Conservation (phyloP, 2,329 filamentous ascomycete species). For the Teratosphaeria zuluensis region DNA sequence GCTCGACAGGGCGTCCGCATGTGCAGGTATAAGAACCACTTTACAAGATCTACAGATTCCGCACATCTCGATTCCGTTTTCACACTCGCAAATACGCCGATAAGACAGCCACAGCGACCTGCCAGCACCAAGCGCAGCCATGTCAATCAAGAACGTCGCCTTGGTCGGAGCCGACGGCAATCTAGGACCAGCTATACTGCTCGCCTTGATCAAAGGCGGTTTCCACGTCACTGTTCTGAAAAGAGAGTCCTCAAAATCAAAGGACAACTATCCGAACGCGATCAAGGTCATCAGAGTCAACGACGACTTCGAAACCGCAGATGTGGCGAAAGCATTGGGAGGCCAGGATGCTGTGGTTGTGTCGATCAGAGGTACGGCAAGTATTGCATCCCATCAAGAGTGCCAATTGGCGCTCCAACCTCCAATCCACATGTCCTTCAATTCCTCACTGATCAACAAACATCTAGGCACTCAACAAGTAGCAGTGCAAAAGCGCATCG, state of each 20-base stretch:
- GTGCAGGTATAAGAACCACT: background rate
- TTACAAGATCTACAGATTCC: background rate
- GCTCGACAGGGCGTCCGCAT: background rate
- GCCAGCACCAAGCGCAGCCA: background rate
- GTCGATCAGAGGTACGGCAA: constrained; percentile 30
- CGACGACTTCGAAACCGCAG: constrained; percentile 39
- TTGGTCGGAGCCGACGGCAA: constrained; percentile 37
- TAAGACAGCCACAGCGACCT: background rate
- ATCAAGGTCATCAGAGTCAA: constrained; percentile 36
- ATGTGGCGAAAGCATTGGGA: constrained; percentile 42
- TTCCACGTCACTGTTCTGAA: constrained; percentile 50
- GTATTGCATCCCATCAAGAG: background rate
- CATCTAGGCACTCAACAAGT: constrained; percentile 17
- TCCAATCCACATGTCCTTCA: too few species aligned
- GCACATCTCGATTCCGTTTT: background rate
- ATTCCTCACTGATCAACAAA: too few species aligned
- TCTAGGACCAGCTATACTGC: constrained; percentile 33
- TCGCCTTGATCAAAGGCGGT: constrained; percentile 30
- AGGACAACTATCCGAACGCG: constrained; percentile 25
- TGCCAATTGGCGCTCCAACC: too few species aligned
- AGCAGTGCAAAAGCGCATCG: constrained; percentile 40
- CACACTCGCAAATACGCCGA: background rate
- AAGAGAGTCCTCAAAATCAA: constrained; percentile 37
- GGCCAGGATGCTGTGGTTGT: constrained; percentile 50
- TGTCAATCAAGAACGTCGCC: constrained; percentile 33